Conservation (phyloP, 305 asterid genomes). For the Ajuga reptans region DNA sequence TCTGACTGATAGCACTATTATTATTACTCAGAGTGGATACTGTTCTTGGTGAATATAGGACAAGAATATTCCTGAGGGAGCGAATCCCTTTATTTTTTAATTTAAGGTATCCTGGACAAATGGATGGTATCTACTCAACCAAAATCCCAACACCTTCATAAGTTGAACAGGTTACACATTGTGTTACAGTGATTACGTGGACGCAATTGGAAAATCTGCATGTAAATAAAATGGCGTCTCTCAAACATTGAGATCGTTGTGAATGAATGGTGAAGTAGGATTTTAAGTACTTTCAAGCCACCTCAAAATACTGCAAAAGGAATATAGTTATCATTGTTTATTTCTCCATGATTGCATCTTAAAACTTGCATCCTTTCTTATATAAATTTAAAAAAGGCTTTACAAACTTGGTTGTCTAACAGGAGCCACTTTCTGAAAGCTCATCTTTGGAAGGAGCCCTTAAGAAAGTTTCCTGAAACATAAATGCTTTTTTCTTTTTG, state of each 20-base stretch:
- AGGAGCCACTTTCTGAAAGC: too few species aligned
- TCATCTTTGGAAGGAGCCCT: too few species aligned
- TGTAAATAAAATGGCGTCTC: background rate
- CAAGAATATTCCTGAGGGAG: background rate
- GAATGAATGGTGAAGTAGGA: background rate
- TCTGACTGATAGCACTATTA: slow-evolving; percentile 9
- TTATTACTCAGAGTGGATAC: background rate
- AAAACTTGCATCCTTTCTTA: background rate
- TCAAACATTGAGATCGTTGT: background rate
- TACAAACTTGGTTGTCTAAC: too few species aligned
- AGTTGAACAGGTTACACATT: background rate
- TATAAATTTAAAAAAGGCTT: background rate
- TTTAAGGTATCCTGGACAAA: background rate
- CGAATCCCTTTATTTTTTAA: background rate
- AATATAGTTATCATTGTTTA: background rate
- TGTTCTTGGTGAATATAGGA: slow-evolving; percentile 5
- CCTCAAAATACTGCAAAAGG: background rate
- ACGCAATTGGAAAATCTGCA: background rate
- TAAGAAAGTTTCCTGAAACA: too few species aligned
- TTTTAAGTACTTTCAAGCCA: slow-evolving; percentile 2
- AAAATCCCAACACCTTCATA: slow-evolving; percentile 11
- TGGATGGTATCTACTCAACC: background rate
- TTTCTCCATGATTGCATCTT: background rate
- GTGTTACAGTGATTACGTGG: background rate
- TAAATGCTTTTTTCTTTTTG: too few species aligned